Base-by-base conservation (phyloP, 352 stramenopile species). In the Aphanomyces stellatus region DNA sequence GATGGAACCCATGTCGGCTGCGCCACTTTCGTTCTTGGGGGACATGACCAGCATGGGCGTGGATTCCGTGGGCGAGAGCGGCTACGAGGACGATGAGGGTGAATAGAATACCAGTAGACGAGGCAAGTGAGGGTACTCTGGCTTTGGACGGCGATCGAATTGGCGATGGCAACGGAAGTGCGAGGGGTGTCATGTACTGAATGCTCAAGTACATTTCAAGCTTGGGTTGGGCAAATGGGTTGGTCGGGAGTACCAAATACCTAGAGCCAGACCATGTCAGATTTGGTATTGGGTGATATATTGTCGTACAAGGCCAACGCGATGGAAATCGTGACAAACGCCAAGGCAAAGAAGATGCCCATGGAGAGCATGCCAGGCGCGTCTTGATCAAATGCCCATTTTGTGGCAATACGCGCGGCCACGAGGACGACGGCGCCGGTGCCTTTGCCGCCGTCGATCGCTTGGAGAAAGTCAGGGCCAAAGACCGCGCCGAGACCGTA, bases 401-500 rank as follows among this genome's bases (percentile, higher is more conserved):
- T 92, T 28, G 88, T 70, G 24, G 43, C 55, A 19, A 92, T 65
- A 51, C 84, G 79, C 35, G 87, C 77, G 22, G 78, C 68, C 49
- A 90, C 88, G 13, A 92, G 68, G 46, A 92, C 40, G 46, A 90
- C 86, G 13, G 84, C 84, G 27, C 84, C 79, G 41, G 88, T 90
- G 25, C 80, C 84, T 63, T 91, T 93, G 51, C 84, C 84, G 33
- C 78, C 81, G 53, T 93, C 84, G 41, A 93, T 82, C 3, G 84
- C 82, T 57, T 93, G 84, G 40, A 91, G 78, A 62, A 91, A 93
- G 30, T 79, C 64, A 53, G 82, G 76, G 7, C 84, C 84, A 53
- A 93, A 91, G 4, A 93, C 81, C n/a, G 82, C 84, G 3, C 77
- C 84, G 33, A 93, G 71, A 7, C 84, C 84, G 71, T 90, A 93